Base-by-base conservation (phyloP, 805 yeast species). In the Clavispora fructus region DNA sequence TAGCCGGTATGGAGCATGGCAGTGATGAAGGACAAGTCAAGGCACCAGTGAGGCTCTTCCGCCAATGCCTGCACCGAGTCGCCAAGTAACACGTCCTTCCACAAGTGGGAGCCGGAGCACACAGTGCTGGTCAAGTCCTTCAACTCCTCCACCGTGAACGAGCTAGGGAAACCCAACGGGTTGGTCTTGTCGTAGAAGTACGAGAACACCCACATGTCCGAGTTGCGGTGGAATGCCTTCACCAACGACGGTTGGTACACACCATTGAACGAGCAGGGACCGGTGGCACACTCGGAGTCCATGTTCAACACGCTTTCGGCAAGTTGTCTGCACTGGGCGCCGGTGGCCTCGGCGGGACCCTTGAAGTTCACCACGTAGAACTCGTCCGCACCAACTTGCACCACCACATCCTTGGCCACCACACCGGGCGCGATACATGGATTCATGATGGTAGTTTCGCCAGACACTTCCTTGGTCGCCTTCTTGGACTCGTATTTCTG, bases 211-310 rank as follows among this genome's bases (percentile, higher is more conserved):
- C 74, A 94, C 79, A 94, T 76, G 60, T 94, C 98, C 35, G 83
- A 78, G 29, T 79, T 65, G 45, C 73, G 73, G 44, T 81, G 77
- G 77, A 94, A 94, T 13, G 95, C 82, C 51, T 76, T 79, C 39
- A 80, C 80, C 58, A 94, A 73, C 4, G 95, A 86, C 8, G 99
- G 99, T 73, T 94, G 99, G 67, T 95, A 95, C 42, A 90, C 86
- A 61, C 99, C 99, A 62, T 92, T 89, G 78, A 94, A 94, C 2
- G 97, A 87, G 67, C 99, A 94, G 45, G 99, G 95, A 48, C 80
- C 78, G 29, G 74, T 61, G 1, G 72, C 62, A 74, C 99, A 94
- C 50, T 75, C 80, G 13, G 78, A 75, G 37, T 90, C 96, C 70
- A 92, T 92, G 70, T 87, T 84, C 62, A 94, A 77, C 37, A 89